Percentiles rank a stretch among this genome's conserved stretches.
phyloP scores from a whole-genome alignment of 345 rosid species.

The Clarkia xantiana region DNA sequence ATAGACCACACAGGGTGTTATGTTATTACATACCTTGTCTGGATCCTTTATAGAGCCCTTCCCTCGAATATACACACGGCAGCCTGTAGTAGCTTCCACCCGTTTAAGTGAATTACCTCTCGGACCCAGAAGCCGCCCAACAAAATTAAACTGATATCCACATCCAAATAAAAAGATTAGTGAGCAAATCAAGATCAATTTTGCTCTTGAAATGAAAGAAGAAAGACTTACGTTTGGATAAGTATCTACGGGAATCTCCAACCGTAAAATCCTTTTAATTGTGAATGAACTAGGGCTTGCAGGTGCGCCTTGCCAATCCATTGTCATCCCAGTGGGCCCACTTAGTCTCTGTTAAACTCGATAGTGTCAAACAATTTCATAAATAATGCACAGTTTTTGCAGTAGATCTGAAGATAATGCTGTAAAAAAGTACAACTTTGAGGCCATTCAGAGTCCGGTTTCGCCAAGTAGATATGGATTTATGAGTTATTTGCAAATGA shows the following conservation, averaged over 20 bases:
- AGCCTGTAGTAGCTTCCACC: conserved; percentile 95
- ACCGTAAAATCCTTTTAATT: conserved; percentile 85
- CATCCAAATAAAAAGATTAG: neutral
- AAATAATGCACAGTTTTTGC: neutral
- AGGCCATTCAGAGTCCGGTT: no score
- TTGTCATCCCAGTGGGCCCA: conserved; percentile 86
- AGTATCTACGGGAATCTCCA: conserved; percentile 96
- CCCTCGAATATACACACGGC: conserved; percentile 96
- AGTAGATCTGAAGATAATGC: neutral
- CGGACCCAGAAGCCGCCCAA: conserved; percentile 93
- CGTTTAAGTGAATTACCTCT: conserved; percentile 97
- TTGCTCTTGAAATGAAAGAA: conserved; percentile 4
- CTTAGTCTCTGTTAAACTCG: conserved; percentile 45
- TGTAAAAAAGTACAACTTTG: no score
- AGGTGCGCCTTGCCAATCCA: conserved; percentile 99
- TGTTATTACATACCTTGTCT: conserved; percentile 49
- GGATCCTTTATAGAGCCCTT: conserved; percentile 98
- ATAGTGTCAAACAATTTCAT: neutral
- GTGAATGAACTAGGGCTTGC: conserved; percentile 91
- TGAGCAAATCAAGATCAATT: neutral
- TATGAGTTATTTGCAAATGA: no score
- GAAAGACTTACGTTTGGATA: conserved; percentile 46
- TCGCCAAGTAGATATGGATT: no score
- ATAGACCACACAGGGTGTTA: no score
- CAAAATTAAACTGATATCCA: conserved; percentile 76